Evolutionary conservation across 148 eudicot genomes (phyloP).

Genomic region (Arbutus unedo): DNA sequence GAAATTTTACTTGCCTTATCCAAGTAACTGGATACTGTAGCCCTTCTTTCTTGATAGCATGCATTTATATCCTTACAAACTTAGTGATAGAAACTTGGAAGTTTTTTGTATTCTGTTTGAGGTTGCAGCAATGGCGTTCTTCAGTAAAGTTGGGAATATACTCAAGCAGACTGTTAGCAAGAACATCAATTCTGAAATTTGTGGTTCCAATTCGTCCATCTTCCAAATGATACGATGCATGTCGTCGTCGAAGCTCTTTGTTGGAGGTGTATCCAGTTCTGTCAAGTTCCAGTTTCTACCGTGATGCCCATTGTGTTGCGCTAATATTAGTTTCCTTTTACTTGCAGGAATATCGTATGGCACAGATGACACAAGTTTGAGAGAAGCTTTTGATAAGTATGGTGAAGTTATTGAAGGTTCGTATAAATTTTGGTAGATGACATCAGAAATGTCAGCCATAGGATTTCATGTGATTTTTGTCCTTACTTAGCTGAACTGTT

Average conservation of each 20-base stretch:
- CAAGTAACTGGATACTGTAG: neutral
- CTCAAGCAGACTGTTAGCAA: constrained; percentile 56
- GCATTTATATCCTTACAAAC: neutral
- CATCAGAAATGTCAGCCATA: neutral
- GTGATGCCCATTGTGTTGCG: neutral
- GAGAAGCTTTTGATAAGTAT: constrained; percentile 60
- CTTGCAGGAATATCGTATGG: constrained; percentile 68
- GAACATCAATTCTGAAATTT: constrained; percentile 39
- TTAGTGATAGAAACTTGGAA: neutral
- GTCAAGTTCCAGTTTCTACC: neutral
- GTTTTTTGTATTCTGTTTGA: neutral
- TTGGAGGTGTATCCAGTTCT: constrained; percentile 61
- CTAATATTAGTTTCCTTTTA: neutral
- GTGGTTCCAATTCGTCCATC: constrained; percentile 57
- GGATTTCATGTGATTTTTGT: neutral
- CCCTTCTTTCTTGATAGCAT: neutral
- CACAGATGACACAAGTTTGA: constrained; percentile 52
- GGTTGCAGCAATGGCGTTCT: constrained; percentile 59
- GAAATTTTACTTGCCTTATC: neutral
- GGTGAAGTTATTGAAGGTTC: constrained; percentile 80
- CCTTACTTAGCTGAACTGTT: constrained; percentile 2
- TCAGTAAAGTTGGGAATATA: constrained; percentile 59
- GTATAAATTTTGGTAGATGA: constrained; percentile 4
- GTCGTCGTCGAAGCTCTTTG: constrained; percentile 67
- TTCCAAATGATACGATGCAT: constrained; percentile 68